Conservation (phyloP, 352 stramenopile genomes). For the Pythium grandisporangium region DNA sequence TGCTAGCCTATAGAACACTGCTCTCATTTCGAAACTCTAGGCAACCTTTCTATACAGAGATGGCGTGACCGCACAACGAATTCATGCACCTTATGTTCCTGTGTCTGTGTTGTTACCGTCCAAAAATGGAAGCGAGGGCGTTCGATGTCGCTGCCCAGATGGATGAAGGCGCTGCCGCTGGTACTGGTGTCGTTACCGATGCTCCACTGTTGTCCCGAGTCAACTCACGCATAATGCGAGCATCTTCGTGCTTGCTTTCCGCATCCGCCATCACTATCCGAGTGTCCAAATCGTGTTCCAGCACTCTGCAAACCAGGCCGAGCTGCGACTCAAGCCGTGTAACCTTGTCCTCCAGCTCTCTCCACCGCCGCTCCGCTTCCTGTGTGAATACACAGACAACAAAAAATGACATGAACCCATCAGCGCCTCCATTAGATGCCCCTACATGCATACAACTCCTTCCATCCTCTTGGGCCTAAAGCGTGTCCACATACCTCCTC, state of each 20-base stretch:
- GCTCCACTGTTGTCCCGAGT: too few species aligned
- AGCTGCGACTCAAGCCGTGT: constrained; percentile 16
- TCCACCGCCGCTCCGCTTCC: constrained; percentile 10
- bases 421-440: too few species aligned
- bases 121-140: too few species aligned
- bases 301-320: constrained; percentile 8
- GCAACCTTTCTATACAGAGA: background rate
- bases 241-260: too few species aligned
- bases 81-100: too few species aligned
- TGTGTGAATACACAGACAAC: constrained; percentile 4
- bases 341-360: constrained; percentile 14
- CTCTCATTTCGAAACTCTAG: background rate
- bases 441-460: too few species aligned
- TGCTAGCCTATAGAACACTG: constrained; percentile 2
- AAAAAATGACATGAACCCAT: background rate
- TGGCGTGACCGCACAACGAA: background rate
- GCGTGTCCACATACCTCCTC: constrained; percentile 20
- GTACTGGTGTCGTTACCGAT: too few species aligned
- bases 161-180: too few species aligned
- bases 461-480: too few species aligned
- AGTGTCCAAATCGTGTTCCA: constrained; percentile 10
- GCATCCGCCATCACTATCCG: constrained; percentile 8
- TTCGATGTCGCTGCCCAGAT: too few species aligned
- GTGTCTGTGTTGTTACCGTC: too few species aligned
- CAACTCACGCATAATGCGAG: too few species aligned